Evolutionary conservation across 495 filamentous ascomycete genomes (phyloP).

Genomic region (Hypomontagnella monticulosa): DNA sequence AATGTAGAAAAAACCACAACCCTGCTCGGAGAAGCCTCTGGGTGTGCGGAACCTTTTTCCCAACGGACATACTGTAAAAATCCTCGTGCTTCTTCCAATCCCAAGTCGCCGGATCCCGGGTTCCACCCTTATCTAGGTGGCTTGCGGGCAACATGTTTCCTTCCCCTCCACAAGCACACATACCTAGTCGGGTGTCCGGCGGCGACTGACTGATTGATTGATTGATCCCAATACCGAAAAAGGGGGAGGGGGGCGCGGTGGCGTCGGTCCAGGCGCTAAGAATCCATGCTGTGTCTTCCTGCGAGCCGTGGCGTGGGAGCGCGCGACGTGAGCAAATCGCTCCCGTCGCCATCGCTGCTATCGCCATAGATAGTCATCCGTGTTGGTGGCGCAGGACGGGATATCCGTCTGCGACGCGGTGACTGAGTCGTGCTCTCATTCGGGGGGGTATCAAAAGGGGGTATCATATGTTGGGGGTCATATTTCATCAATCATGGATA

Average conservation of each 20-base stretch:
- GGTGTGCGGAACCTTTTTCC: slow-evolving; percentile 14
- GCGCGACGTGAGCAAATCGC: background rate
- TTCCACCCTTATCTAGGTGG: no score
- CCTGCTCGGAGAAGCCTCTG: slow-evolving; percentile 39
- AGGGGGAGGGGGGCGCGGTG: background rate
- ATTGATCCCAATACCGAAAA: background rate
- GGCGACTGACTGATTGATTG: background rate
- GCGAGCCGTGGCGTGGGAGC: slow-evolving; percentile 11
- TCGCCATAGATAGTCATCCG: background rate
- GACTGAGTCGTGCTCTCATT: background rate
- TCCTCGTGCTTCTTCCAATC: background rate
- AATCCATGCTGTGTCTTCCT: slow-evolving; percentile 2
- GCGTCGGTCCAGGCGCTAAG: slow-evolving; percentile 16
- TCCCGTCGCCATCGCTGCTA: background rate
- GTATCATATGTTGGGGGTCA: slow-evolving; percentile 31
- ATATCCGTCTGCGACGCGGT: background rate
- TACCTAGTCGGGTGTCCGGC: background rate
- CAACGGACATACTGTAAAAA: background rate
- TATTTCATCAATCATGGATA: slow-evolving; percentile 30
- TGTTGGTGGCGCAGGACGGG: slow-evolving; percentile 19
- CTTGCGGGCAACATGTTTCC: no score
- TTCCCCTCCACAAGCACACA: no score
- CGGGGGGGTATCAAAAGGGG: slow-evolving; percentile 12
- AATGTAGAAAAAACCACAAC: slow-evolving; percentile 23
- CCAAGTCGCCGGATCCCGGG: background rate